Evolutionary conservation across 495 filamentous ascomycete species (phyloP).

Genomic region (Opeltia flavorubescens): DNA sequence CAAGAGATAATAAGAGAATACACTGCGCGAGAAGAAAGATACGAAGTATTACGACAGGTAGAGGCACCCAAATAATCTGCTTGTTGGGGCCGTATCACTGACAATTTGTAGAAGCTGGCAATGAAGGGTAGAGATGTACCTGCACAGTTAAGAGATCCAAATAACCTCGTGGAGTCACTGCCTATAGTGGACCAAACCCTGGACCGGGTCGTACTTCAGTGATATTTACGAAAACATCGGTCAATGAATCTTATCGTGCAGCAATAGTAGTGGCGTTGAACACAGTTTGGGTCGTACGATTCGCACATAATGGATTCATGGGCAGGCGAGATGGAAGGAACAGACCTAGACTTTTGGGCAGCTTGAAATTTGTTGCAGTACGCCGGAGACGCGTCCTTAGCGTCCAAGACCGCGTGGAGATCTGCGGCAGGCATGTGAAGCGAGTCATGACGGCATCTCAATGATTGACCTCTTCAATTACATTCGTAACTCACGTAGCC

Average conservation of each 20-base stretch:
- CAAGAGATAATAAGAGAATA: conserved; percentile 81
- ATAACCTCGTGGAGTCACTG: conserved; percentile 57
- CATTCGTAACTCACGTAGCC: neutral
- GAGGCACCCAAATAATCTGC: conserved; percentile 11
- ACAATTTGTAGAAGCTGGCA: conserved; percentile 43
- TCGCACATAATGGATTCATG: too few species aligned
- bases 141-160: conserved; percentile 68
- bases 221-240: neutral
- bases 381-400: neutral
- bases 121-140: conserved; percentile 61
- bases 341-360: too few species aligned
- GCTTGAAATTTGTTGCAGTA: neutral
- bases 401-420: neutral
- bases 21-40: conserved; percentile 63
- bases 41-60: conserved; percentile 65
- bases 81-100: conserved; percentile 1
- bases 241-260: neutral
- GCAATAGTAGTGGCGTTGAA: neutral
- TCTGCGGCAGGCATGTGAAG: neutral
- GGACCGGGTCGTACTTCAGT: conserved; percentile 25
- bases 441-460: conserved; percentile 11
- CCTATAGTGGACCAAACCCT: conserved; percentile 48
- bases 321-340: too few species aligned
- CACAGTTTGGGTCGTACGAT: neutral
- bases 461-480: neutral